phyloP scores from a whole-genome alignment of 495 filamentous ascomycete genomes.

The Alectoria sarmentosa region DNA sequence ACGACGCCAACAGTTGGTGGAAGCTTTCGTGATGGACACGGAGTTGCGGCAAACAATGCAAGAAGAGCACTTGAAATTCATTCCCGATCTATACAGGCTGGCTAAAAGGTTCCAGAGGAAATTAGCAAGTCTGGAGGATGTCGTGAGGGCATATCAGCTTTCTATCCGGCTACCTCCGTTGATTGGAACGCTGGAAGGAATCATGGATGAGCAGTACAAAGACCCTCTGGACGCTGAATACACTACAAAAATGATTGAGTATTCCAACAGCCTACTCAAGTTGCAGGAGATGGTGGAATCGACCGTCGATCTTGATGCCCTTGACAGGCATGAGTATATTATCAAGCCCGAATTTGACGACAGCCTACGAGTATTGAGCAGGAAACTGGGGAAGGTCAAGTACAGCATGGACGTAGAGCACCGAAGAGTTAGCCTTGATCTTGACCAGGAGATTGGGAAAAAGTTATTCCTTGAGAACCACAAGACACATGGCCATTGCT shows the following conservation, averaged over 20 bases:
- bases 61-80: slow-evolving; percentile 88
- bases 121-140: slow-evolving; percentile 87
- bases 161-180: slow-evolving; percentile 87
- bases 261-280: slow-evolving; percentile 73
- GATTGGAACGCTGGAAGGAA: slow-evolving; percentile 76
- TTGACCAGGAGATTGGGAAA: slow-evolving; percentile 93
- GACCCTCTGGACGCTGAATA: slow-evolving; percentile 84
- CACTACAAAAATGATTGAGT: slow-evolving; percentile 68
- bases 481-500: slow-evolving; percentile 92
- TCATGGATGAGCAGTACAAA: slow-evolving; percentile 93
- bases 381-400: slow-evolving; percentile 78
- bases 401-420: slow-evolving; percentile 83
- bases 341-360: slow-evolving; percentile 99
- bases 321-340: slow-evolving; percentile 96
- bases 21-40: slow-evolving; percentile 89
- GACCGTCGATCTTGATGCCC: slow-evolving; percentile 89
- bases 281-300: slow-evolving; percentile 98
- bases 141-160: slow-evolving; percentile 91
- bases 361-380: slow-evolving; percentile 74
- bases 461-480: slow-evolving; percentile 98
- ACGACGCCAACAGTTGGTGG: slow-evolving; percentile 86
- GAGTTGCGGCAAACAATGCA: slow-evolving; percentile 96
- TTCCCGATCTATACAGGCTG: slow-evolving; percentile 90
- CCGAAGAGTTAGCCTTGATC: slow-evolving; percentile 62
- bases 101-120: slow-evolving; percentile 91